A percentile compares a stretch with the other conserved stretches of the same genome.
Conservation (phyloP, 129 eudicot genomes). For the Scalesia atractyloides region DNA sequence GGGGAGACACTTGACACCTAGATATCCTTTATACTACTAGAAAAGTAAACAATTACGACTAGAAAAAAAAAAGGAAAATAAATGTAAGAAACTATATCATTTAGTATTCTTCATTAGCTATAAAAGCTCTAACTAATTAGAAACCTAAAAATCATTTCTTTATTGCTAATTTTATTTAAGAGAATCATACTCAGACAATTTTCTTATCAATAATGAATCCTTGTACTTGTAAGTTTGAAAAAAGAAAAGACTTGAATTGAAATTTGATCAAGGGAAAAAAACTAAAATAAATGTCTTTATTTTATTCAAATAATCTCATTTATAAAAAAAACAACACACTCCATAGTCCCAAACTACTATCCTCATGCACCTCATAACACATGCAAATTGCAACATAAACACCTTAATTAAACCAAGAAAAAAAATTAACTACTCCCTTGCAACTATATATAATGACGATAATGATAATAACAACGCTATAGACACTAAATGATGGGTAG, state of each 20-base stretch:
- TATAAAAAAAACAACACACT: not conserved
- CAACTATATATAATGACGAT: slow-evolving; percentile 1
- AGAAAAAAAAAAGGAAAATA: not conserved
- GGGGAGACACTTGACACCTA: too few species aligned
- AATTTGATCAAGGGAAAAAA: not conserved
- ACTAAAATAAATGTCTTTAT: not conserved
- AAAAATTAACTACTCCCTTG: slow-evolving; percentile 6
- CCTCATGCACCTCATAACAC: slow-evolving; percentile 11
- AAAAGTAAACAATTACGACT: not conserved
- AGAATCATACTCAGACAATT: too few species aligned
- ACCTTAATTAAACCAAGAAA: slow-evolving; percentile 5
- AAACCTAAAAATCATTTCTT: not conserved
- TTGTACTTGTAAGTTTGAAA: not conserved
- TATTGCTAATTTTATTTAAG: not conserved
- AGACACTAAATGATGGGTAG: not conserved
- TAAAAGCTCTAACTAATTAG: not conserved
- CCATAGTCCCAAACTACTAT: not conserved
- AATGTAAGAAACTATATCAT: not conserved
- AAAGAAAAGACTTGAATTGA: not conserved
- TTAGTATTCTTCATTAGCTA: not conserved
- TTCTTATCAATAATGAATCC: not conserved
- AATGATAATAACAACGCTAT: slow-evolving; percentile 1
- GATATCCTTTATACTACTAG: too few species aligned
- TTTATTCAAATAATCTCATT: slow-evolving; percentile 1
- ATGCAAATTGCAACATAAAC: slow-evolving; percentile 25